phyloP scores from a whole-genome alignment of 2,329 filamentous ascomycete species.

The Dothideomycetes sp. region DNA sequence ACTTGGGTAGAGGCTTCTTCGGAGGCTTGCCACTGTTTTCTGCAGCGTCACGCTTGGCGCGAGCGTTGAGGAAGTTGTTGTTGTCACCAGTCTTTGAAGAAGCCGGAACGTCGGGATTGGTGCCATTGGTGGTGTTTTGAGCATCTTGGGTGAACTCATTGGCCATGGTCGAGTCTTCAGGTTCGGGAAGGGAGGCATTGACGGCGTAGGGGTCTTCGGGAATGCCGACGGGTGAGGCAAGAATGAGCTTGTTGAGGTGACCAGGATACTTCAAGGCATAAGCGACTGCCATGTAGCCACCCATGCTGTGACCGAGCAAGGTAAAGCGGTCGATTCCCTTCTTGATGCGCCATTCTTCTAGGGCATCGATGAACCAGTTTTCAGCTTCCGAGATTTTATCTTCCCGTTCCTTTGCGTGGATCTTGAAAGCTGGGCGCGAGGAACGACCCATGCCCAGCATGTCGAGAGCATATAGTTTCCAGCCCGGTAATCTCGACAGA shows the following conservation, averaged over 20 bases:
- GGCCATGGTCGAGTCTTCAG: slow-evolving; percentile 59
- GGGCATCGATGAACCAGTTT: slow-evolving; percentile 87
- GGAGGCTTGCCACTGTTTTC: slow-evolving; percentile 34
- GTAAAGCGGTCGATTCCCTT: slow-evolving; percentile 90
- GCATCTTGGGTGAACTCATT: slow-evolving; percentile 77
- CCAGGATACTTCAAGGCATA: slow-evolving; percentile 97
- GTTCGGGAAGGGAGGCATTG: slow-evolving; percentile 69
- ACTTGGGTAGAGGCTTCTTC: slow-evolving; percentile 61
- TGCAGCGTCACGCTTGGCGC: slow-evolving; percentile 29
- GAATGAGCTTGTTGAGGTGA: slow-evolving; percentile 86
- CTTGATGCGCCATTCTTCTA: slow-evolving; percentile 90
- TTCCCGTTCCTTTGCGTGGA: slow-evolving; percentile 71
- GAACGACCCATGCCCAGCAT: slow-evolving; percentile 92
- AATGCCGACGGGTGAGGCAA: slow-evolving; percentile 88
- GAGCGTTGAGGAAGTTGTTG: slow-evolving; percentile 47
- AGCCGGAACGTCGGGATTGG: slow-evolving; percentile 5
- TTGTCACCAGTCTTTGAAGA: slow-evolving; percentile 30
- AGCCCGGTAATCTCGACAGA: slow-evolving; percentile 66
- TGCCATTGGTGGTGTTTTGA: slow-evolving; percentile 35
- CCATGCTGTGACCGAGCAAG: slow-evolving; percentile 82
- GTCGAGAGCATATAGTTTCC: slow-evolving; percentile 89
- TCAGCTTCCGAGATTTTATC: slow-evolving; percentile 83
- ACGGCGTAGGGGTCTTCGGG: slow-evolving; percentile 90
- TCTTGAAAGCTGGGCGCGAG: slow-evolving; percentile 70
- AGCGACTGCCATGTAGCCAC: slow-evolving; percentile 88